A percentile compares a stretch with the other conserved stretches of the same genome.
These are phyloP conservation scores for Cylindrotheca closterium DNA, from an alignment of 108 stramenopile species.

Conservation along the genomic window DNA sequence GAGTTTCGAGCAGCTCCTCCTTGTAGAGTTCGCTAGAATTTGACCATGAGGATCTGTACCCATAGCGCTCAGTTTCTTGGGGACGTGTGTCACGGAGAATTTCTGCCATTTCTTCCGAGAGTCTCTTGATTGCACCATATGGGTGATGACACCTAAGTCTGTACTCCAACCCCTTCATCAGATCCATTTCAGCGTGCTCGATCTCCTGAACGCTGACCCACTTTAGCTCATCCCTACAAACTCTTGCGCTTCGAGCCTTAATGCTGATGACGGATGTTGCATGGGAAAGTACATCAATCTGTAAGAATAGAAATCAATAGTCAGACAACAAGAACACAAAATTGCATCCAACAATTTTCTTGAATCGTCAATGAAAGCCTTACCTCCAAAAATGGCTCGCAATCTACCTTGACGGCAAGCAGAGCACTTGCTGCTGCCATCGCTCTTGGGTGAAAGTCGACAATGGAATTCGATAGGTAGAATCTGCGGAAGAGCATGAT, in stretches of 20 bases:
- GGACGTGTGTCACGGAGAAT: conserved; percentile 8
- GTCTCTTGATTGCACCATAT: conserved; percentile 31
- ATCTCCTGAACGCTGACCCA: conserved; percentile 42
- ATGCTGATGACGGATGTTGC: conserved; percentile 39
- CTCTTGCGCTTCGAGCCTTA: conserved; percentile 22
- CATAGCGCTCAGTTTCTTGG: background rate
- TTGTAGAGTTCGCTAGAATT: background rate
- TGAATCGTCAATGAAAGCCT: background rate
- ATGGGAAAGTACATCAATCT: conserved; percentile 44
- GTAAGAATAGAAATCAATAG: conserved; percentile 5
- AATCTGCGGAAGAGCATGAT: conserved; percentile 70
- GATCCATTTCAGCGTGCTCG: conserved; percentile 39
- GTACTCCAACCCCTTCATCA: conserved; percentile 48
- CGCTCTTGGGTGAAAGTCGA: conserved; percentile 63
- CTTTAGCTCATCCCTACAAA: conserved; percentile 36
- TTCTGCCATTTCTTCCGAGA: conserved; percentile 17
- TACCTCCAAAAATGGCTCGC: conserved; percentile 31
- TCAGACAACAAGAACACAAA: conserved; percentile 11
- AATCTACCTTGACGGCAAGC: conserved; percentile 74
- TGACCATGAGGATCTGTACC: background rate
- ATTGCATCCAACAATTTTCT: background rate
- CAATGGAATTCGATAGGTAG: conserved; percentile 78
- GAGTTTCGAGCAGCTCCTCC: conserved; percentile 4
- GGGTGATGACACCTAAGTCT: conserved; percentile 52
- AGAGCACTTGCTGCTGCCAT: conserved; percentile 73